phyloP scores from a whole-genome alignment of 805 yeast genomes.

The Pichia ethanolica region DNA sequence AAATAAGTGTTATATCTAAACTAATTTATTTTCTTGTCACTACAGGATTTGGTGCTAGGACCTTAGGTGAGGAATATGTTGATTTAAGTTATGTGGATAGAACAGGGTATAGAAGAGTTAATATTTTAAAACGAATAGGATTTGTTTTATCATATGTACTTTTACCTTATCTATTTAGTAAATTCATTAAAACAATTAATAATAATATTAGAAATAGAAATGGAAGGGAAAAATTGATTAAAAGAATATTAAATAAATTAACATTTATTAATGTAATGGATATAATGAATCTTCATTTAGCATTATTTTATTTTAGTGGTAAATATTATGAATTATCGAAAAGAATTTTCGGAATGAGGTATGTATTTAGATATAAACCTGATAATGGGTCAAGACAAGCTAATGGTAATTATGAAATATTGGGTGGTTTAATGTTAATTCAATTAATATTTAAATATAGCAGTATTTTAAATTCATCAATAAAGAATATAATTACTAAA shows the following conservation, averaged over 20 bases:
- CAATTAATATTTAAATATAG: conserved; percentile 43
- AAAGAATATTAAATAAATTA: conserved; percentile 14
- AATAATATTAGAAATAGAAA: background rate
- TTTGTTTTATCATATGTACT: conserved; percentile 56
- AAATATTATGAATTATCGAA: conserved; percentile 73
- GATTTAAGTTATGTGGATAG: conserved; percentile 62
- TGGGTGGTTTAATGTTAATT: conserved; percentile 55
- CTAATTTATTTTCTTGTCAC: conserved; percentile 65
- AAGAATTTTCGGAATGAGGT: conserved; percentile 71
- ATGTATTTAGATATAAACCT: conserved; percentile 62
- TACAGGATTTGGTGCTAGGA: conserved; percentile 66
- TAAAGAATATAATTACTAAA: too few species aligned
- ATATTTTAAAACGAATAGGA: conserved; percentile 38
- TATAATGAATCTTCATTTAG: conserved; percentile 62
- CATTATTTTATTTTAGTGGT: conserved; percentile 77
- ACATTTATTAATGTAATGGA: conserved; percentile 44
- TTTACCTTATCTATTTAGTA: conserved; percentile 49
- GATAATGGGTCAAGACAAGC: conserved; percentile 23
- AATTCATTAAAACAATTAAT: conserved; percentile 10
- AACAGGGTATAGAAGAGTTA: conserved; percentile 44
- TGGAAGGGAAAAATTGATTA: conserved; percentile 1
- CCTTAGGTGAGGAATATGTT: conserved; percentile 92
- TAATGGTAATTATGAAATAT: conserved; percentile 61
- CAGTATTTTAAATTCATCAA: too few species aligned
- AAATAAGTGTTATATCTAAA: conserved; percentile 50